A percentile compares a stretch with the other conserved stretches of the same genome.
Evolutionary conservation across 1,284 basidiomycete species (phyloP).

Genomic region (Trichosporon ovoides): DNA sequence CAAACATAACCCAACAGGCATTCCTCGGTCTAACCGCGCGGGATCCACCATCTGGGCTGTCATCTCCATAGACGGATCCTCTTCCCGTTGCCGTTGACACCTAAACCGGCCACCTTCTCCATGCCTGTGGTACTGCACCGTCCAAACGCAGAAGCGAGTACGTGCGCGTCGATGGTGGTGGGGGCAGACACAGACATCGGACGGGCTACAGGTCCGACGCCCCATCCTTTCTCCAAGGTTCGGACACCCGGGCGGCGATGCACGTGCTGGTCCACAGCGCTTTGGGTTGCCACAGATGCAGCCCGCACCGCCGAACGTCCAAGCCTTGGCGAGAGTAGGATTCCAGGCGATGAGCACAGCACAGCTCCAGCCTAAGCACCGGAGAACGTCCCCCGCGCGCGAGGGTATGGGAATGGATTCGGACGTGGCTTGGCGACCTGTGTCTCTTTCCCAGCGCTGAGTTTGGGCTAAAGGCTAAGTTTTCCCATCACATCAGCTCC

Average conservation of each 20-base stretch:
- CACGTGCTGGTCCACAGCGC: too few relatives aligned
- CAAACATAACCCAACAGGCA: not conserved
- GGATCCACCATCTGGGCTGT: not conserved
- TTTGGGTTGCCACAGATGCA: too few relatives aligned
- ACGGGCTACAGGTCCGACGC: not conserved
- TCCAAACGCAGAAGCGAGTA: not conserved
- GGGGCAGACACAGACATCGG: not conserved
- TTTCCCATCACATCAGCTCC: not conserved
- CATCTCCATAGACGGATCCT: not conserved
- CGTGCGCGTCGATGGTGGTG: not conserved
- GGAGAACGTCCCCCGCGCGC: not conserved
- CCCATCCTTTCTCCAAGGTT: too few relatives aligned
- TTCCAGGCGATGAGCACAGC: not conserved
- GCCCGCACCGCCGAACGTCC: too few relatives aligned
- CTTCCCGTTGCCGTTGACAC: not conserved
- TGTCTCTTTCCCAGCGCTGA: not conserved
- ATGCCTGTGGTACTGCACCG: not conserved
- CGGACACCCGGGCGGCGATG: too few relatives aligned
- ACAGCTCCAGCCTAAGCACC: not conserved
- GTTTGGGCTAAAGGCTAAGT: not conserved
- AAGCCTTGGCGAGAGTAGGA: not conserved
- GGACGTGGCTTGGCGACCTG: not conserved
- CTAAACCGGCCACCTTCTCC: not conserved
- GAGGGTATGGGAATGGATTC: not conserved
- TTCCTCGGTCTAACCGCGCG: not conserved